Evolutionary conservation across 2,329 filamentous ascomycete species (phyloP), one percentile per base, ranked within the genome.

Genomic region (Penicillium sp.): DNA sequence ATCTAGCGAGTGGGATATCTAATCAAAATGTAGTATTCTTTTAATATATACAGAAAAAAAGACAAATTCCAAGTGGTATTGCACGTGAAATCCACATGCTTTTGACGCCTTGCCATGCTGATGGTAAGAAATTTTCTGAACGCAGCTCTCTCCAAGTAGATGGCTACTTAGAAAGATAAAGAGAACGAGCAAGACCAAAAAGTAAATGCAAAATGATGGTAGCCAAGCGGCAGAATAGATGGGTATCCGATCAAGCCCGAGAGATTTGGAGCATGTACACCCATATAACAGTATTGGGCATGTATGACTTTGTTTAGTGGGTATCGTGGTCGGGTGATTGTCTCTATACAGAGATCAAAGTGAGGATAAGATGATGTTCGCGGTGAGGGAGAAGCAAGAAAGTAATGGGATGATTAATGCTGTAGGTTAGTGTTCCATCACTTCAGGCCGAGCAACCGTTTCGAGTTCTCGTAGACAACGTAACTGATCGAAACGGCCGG

Each of bases 401-500:
- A 14, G 24, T 14, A 31, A 21, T 33, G 28, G 21, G 26, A 45
- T 13, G 33, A 45, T 45, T 45, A 48, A 29, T 33, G 33, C 21
- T 29, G 19, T 33, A 46, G 21, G 23, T 28, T 24, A 18, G 14
- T 13, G 16, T 48, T 19, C n/a, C 13, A 52, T 75, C 67, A 82
- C 61, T 66, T 75, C 53, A 83, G 65, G 18, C 77, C 79, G 62
- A 96, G 79, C 29, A 89, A 71, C 65, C 82, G 84, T 80, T 96
- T 96, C 51, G 90, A 86, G 69, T 94, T 94, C 77, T 96, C 92
- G 70, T 96, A 96, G 56, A 94, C 89, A 67, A 96, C 86, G 81
- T 94, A 96, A 51, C 91, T 92, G 71, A 99, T 97, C 66, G 92
- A 96, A 50, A 99, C 88, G 26, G 94, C 92, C 2, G 94, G 94